Conservation (phyloP, 441 rosid species). For the Rhodomyrtus psidioides region DNA sequence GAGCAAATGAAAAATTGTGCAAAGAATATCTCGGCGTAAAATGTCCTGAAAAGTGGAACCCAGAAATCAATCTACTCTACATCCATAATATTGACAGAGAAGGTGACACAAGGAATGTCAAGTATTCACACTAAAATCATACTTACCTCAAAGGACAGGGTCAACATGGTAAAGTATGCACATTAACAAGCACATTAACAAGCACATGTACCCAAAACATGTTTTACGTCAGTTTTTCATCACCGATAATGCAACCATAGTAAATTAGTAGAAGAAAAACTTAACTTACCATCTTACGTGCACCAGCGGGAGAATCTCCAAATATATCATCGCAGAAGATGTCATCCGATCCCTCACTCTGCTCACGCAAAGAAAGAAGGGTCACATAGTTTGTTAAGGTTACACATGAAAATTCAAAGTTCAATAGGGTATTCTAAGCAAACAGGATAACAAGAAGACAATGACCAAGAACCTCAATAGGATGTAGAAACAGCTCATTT, state of each 20-base stretch:
- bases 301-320: slow-evolving; percentile 89
- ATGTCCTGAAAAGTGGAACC: background rate
- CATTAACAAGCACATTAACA: background rate
- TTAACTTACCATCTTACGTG: slow-evolving; percentile 46
- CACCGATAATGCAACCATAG: background rate
- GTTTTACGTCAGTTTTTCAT: background rate
- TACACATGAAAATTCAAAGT: background rate
- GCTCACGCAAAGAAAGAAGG: slow-evolving; percentile 7
- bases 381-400: background rate
- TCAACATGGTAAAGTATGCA: background rate
- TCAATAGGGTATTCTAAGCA: background rate
- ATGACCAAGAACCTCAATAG: background rate
- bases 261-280: background rate
- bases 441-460: background rate
- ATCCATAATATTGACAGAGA: background rate
- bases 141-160: background rate
- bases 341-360: slow-evolving; percentile 88
- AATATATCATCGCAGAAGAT: slow-evolving; percentile 89
- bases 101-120: background rate
- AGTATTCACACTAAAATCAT: background rate
- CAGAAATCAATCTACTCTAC: background rate
- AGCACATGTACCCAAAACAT: background rate
- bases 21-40: background rate
- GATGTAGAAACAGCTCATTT: background rate
- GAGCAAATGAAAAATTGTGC: background rate